phyloP scores from a whole-genome alignment of 164 flowering plant genomes.

The Chimonanthus salicifolius region DNA sequence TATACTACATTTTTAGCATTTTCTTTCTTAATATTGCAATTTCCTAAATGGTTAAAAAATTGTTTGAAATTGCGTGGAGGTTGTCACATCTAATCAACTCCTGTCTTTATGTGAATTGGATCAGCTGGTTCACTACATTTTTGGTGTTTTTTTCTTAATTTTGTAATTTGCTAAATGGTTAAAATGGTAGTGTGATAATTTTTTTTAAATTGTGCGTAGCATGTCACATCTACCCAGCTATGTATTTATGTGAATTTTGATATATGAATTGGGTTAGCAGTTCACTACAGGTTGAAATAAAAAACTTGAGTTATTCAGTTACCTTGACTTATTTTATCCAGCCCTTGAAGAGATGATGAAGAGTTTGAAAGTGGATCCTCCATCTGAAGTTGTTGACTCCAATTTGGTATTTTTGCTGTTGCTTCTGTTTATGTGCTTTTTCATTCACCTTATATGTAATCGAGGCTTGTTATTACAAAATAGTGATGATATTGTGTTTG shows the following conservation, averaged over 20 bases:
- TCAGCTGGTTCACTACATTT: too few species aligned
- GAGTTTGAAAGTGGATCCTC: slow-evolving; percentile 32
- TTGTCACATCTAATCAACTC: too few species aligned
- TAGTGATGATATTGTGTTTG: background rate
- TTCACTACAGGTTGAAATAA: background rate
- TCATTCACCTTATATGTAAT: background rate
- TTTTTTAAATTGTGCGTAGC: too few species aligned
- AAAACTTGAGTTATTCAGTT: background rate
- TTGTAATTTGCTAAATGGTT: too few species aligned
- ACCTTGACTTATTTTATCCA: slow-evolving; percentile 23
- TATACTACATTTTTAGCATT: too few species aligned
- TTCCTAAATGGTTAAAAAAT: too few species aligned
- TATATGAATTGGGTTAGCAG: background rate
- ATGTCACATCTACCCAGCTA: too few species aligned
- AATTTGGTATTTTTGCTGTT: slow-evolving; percentile 19
- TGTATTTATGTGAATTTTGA: background rate
- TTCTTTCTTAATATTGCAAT: too few species aligned
- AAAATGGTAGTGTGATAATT: too few species aligned
- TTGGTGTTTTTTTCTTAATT: too few species aligned
- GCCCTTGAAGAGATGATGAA: slow-evolving; percentile 34
- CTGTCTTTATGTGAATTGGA: too few species aligned
- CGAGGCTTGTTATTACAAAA: background rate
- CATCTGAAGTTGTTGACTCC: slow-evolving; percentile 18
- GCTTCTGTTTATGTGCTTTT: background rate
- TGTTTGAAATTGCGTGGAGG: too few species aligned